phyloP scores from a whole-genome alignment of 1,284 basidiomycete genomes.

The Phellopilus nigrolimitatus region DNA sequence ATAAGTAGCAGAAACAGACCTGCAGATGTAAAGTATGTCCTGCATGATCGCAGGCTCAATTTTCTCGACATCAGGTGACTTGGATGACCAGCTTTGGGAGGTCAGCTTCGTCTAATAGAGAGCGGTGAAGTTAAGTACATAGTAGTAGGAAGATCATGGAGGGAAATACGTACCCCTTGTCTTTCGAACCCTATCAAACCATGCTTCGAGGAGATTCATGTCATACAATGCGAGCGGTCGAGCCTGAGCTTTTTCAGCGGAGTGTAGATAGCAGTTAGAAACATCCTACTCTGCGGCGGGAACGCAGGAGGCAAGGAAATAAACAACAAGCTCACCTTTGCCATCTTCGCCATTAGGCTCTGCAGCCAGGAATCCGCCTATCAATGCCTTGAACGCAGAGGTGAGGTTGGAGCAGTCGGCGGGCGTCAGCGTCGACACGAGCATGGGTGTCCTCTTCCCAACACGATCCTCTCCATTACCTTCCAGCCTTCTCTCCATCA shows the following conservation, averaged over 20 bases:
- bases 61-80: slow-evolving; percentile 67
- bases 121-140: neutral
- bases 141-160: neutral
- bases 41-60: slow-evolving; percentile 55
- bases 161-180: slow-evolving; percentile 31
- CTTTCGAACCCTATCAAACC: slow-evolving; percentile 44
- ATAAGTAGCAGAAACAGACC: slow-evolving; percentile 33
- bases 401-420: slow-evolving; percentile 51
- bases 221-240: slow-evolving; percentile 54
- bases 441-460: slow-evolving; percentile 21
- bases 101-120: slow-evolving; percentile 8
- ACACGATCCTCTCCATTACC: too few relatives aligned
- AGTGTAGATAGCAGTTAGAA: too few relatives aligned
- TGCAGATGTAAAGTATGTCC: slow-evolving; percentile 66
- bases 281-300: too few relatives aligned
- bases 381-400: slow-evolving; percentile 51
- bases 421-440: slow-evolving; percentile 50
- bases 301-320: neutral
- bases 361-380: slow-evolving; percentile 47
- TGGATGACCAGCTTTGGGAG: slow-evolving; percentile 45
- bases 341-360: slow-evolving; percentile 29
- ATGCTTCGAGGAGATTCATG: slow-evolving; percentile 50
- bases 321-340: slow-evolving; percentile 23
- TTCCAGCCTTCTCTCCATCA: slow-evolving; percentile 28
- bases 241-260: slow-evolving; percentile 6